Evolutionary conservation across 495 filamentous ascomycete species (phyloP), one percentile per base, ranked within the genome.

Genomic region (Hypoxylon intermedium): DNA sequence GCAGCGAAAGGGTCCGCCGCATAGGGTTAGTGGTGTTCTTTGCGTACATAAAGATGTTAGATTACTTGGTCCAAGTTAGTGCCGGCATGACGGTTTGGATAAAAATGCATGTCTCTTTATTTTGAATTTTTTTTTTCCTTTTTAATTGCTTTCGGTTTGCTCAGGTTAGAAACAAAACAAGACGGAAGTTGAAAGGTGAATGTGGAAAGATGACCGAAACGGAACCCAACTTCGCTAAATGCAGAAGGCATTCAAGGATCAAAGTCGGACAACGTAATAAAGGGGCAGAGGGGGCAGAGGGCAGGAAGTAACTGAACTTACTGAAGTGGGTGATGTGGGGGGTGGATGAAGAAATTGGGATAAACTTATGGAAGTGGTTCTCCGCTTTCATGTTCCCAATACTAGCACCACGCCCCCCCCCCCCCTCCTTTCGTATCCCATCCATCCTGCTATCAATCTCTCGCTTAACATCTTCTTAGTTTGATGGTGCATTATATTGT

Each of bases 211-310:
- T 54, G 44, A 36, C 61, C 54, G 54, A 64, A 44, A 47, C 54
- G 61, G 54, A 56, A 38, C 45, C 13, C 28, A 13, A 51, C 5
- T 40, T 56, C 30, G 34, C 58, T 53, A 60, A 60, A 48, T 20
- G 44, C 12, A 33, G 31, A 31, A 18, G 20, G 31, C 34, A 46
- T 40, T 16, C n/a, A 42, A 54, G 48, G 50, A 55, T 59, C n/a
- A 51, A 60, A 60, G 51, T 65, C 61, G 55, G 61, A 65, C 51
- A 59, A 55, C 54, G 50, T 55, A 54, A 65, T 63, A 65, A 65
- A 65, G 61, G 61, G 61, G 61, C 58, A 65, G 60, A 65, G 61
- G 61, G 61, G 61, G 61, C 55, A 59, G 37, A 55, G 21, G 36
- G 31, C 21, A 12, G 5, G 38, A 15, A 21, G 38, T n/a, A 6